Evolutionary conservation across 345 rosid genomes (phyloP), one percentile per base, ranked within the genome.

Genomic region (Acer yangbiense): DNA sequence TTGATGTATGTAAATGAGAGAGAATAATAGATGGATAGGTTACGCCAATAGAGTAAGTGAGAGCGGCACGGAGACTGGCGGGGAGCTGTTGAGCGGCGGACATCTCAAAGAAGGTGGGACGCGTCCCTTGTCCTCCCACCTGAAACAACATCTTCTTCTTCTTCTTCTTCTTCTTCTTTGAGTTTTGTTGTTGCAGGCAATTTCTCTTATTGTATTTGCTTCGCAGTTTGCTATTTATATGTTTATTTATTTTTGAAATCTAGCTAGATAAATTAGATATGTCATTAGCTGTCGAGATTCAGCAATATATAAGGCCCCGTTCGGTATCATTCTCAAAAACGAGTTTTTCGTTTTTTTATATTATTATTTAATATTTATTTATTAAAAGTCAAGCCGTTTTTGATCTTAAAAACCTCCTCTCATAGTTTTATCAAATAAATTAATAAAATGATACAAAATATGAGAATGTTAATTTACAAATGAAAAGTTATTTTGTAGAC

Each of bases 21-120:
- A 35, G 39, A 35, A 0, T 60, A 7, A 8, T n/a, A n/a, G n/a
- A 75, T 54, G 12, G 17, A 60, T 61, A 21, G 82, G 73, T 77
- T 88, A 96, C 99, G 70, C 99, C 99, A 68, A 92, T 80, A 41
- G 99, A 96, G 81, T 96, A 96, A 54, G 98, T 89, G 69, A 96
- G 92, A 74, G 99, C 99, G 32, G 94, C 94, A 1, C 99, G 97
- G 74, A 96, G 94, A 85, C 99, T 96, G 84, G 97, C 88, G 9
- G 99, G 99, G 52, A 96, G 98, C 80, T 96, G 99, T 71, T 96
- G 99, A 65, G 99, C 99, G 2, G 99, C 99, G 72, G 98, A 94
- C 98, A 96, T 96, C 92, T 96, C 99, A 79, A 96, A 96, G 97
- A 96, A 94, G 76, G 99, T 94, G 74, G 99, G 99, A 52, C 99